Evolutionary conservation across 2,329 filamentous ascomycete genomes (phyloP).

Genomic region (Exserohilum turcica): DNA sequence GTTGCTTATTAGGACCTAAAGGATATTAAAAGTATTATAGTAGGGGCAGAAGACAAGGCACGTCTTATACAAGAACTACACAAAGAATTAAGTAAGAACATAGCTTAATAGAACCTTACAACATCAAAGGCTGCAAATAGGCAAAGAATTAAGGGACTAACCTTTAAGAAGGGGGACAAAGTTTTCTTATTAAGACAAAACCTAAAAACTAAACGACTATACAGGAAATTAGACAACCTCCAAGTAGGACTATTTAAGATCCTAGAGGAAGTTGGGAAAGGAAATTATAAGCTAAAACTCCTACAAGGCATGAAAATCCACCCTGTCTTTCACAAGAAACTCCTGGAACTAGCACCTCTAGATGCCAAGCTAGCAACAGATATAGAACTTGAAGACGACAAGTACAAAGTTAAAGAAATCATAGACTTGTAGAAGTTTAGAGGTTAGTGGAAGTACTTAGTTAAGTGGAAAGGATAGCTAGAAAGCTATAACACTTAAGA

Average conservation of each 20-base stretch:
- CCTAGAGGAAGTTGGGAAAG: no score
- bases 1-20: neutral
- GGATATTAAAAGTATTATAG: neutral
- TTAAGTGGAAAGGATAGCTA: neutral
- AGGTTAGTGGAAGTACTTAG: neutral
- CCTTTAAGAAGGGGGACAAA: constrained; percentile 1
- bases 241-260: no score
- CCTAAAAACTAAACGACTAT: neutral
- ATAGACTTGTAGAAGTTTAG: neutral
- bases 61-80: neutral
- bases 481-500: neutral
- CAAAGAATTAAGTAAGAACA: neutral
- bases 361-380: neutral
- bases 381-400: neutral
- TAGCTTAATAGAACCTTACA: neutral
- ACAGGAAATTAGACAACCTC: neutral
- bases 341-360: neutral
- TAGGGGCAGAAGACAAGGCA: neutral
- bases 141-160: neutral
- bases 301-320: neutral
- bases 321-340: constrained; percentile 1
- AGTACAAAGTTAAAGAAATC: neutral
- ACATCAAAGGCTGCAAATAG: neutral
- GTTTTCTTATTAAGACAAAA: neutral
- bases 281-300: neutral